phyloP scores from a whole-genome alignment of 345 rosid species.

The Atalantia buxifolia region DNA sequence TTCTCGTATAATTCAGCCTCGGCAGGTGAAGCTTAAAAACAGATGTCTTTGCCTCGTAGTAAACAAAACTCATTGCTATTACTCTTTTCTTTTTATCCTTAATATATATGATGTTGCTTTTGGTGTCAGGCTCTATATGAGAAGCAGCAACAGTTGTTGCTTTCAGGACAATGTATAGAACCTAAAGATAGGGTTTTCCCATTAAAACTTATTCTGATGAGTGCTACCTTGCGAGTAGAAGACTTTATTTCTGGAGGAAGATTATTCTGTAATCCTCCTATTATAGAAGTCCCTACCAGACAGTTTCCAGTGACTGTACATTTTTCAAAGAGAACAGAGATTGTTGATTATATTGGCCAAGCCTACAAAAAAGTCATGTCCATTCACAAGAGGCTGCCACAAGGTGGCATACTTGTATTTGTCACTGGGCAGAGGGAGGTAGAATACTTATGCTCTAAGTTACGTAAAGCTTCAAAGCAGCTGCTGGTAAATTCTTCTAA shows the following conservation, averaged over 20 bases:
- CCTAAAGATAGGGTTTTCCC: constrained; percentile 59
- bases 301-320: constrained; percentile 75
- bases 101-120: constrained; percentile 6
- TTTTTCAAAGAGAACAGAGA: constrained; percentile 82
- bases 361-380: constrained; percentile 86
- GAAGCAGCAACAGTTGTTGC: constrained; percentile 56
- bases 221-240: constrained; percentile 85
- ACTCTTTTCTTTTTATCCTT: constrained; percentile 7
- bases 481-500: constrained; percentile 25
- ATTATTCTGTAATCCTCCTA: constrained; percentile 70
- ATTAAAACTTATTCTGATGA: constrained; percentile 82
- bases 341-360: constrained; percentile 80
- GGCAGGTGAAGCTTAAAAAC: constrained; percentile 51
- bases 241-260: constrained; percentile 68
- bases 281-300: constrained; percentile 76
- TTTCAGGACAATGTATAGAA: constrained; percentile 44
- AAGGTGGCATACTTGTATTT: constrained; percentile 87
- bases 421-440: constrained; percentile 97
- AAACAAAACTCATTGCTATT: constrained; percentile 1
- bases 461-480: constrained; percentile 58
- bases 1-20: constrained; percentile 62
- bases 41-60: background rate
- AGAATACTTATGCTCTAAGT: constrained; percentile 65
- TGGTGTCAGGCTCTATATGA: constrained; percentile 47
- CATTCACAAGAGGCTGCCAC: constrained; percentile 81